Base-by-base conservation (phyloP, 1,139 yeast species). In the Zygoascus meyerae region DNA sequence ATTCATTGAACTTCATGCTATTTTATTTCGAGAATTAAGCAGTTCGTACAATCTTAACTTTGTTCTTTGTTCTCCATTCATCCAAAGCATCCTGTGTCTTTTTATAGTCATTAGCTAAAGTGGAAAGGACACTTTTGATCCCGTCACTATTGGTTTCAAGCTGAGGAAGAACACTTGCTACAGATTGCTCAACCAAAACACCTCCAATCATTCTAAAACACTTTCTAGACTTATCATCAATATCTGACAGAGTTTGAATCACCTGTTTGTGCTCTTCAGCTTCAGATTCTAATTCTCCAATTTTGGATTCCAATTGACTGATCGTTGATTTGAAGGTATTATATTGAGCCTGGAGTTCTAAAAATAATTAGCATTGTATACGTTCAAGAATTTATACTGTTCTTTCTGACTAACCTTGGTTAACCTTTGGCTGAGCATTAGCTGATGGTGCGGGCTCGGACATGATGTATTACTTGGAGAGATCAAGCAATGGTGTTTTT, bases 161-260 rank as follows among this genome's bases (percentile, higher is more conserved):
- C 10, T 85, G 74, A 41, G 84, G 84, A 14, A 76, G 68, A 6
- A 90, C 95, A 42, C 86, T 89, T 32, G 75, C 81, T 2, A 89
- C 92, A 5, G 80, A 75, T 55, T 86, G 83, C 61, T 90, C 95
- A 21, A 90, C 86, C 42, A 94, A 72, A 1, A 92, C 95, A 3
- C 95, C 95, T 12, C 97, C 97, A 36, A 92, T 77, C 96, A 92
- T 87, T 62, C 95, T 80, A 69, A 81, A 90, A 60, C 97, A 89
- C 60, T 82, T 83, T 51, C 98, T 77, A 39, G 74, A 78, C 12
- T 35, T 21, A 2, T 57, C 54, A 15, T 77, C 75, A 44, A 77
- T 80, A 38, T 65, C 74, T 52, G 59, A 65, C 61, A 83, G 64
- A 1, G 92, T 80, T 11, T 74, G 73, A 42, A 52, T 42, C 2